phyloP scores from a whole-genome alignment of 2,329 filamentous ascomycete genomes.

The Samsoniella hepiali region DNA sequence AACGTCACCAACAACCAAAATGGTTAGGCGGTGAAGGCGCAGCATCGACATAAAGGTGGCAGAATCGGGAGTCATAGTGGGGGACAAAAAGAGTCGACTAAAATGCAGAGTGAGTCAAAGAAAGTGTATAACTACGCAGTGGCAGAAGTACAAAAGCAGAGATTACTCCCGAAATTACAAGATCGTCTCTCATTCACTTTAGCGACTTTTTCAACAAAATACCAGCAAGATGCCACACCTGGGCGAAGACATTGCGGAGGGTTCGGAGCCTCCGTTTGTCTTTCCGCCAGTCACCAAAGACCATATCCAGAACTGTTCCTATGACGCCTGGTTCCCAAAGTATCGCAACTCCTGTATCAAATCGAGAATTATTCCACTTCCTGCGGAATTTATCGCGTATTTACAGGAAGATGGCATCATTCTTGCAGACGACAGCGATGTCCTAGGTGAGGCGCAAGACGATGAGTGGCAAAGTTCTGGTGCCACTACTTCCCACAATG shows the following conservation, averaged over 20 bases:
- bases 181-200: not conserved
- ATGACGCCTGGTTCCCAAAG: constrained; percentile 85
- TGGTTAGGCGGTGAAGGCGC: constrained; percentile 14
- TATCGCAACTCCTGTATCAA: constrained; percentile 81
- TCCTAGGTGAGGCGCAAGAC: constrained; percentile 51
- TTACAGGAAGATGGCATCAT: constrained; percentile 91
- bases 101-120: constrained; percentile 8
- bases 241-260: not conserved
- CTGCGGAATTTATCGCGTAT: constrained; percentile 74
- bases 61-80: constrained; percentile 18
- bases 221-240: constrained; percentile 33
- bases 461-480: constrained; percentile 45
- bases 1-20: constrained; percentile 13
- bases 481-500: constrained; percentile 25
- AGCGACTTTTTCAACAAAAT: not conserved
- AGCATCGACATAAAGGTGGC: not conserved
- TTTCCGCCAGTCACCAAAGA: constrained; percentile 82
- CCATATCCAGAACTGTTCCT: constrained; percentile 93
- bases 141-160: not conserved
- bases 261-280: constrained; percentile 39
- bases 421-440: constrained; percentile 66
- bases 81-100: not conserved
- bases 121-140: not conserved
- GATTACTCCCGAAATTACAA: not conserved
- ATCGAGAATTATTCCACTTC: constrained; percentile 77